Percentiles rank a stretch among this genome's conserved stretches.
Evolutionary conservation across 2,329 filamentous ascomycete species (phyloP).

Genomic region (Hypoxylon sp.): DNA sequence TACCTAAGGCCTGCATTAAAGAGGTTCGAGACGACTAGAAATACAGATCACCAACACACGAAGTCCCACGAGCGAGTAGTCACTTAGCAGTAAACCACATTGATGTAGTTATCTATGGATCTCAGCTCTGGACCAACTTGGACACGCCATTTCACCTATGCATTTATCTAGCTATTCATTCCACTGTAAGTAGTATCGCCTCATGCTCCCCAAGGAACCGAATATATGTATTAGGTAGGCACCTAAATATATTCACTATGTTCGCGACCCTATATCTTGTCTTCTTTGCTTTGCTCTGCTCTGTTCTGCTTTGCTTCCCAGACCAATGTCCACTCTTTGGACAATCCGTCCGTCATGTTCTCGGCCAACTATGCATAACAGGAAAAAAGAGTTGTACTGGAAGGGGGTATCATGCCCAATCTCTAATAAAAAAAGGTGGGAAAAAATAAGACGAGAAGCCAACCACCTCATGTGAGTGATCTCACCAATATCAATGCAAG

Average conservation of each 20-base stretch:
- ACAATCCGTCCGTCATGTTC: not conserved
- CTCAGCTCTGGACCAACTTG: not conserved
- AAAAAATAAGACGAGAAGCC: conserved; percentile 10
- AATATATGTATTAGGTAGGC: not conserved
- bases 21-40: not conserved
- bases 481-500: conserved; percentile 18
- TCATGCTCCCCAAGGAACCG: not conserved
- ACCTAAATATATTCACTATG: not conserved
- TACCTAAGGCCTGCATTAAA: not conserved
- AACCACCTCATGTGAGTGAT: conserved; percentile 2
- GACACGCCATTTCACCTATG: not conserved
- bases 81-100: not conserved
- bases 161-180: not conserved
- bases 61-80: not conserved
- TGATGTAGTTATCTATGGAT: conserved; percentile 6
- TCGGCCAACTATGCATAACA: conserved; percentile 1
- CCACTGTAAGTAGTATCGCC: not conserved
- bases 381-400: conserved; percentile 1
- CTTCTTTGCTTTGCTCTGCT: not conserved
- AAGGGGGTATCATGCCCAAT: conserved; percentile 43
- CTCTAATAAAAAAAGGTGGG: conserved; percentile 13
- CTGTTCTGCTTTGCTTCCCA: not conserved
- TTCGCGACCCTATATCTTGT: no score
- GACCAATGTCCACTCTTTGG: not conserved
- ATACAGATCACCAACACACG: not conserved